phyloP scores from a whole-genome alignment of 1,139 yeast species.

The Taphrina deformans region DNA sequence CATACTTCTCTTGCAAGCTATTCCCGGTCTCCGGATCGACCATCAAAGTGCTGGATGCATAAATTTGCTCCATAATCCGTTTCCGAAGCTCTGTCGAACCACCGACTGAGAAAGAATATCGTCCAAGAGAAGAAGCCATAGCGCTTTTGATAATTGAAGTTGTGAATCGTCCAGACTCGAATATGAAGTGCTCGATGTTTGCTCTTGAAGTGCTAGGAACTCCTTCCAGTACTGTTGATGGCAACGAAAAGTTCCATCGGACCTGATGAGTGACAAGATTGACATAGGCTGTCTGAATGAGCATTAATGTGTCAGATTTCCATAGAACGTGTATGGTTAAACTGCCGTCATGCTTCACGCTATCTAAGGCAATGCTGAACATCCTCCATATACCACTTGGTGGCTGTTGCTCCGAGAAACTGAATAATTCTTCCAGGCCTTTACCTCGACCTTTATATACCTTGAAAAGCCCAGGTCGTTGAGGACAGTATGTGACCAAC shows the following conservation, averaged over 20 bases:
- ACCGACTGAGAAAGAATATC: not conserved
- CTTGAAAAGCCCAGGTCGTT: slow-evolving; percentile 28
- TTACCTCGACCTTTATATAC: slow-evolving; percentile 16
- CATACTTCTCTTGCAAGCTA: slow-evolving; percentile 10
- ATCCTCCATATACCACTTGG: slow-evolving; percentile 23
- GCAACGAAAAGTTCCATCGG: slow-evolving; percentile 4
- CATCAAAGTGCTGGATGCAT: not conserved
- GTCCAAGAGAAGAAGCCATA: not conserved
- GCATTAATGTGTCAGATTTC: slow-evolving; percentile 28
- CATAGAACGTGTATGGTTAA: slow-evolving; percentile 20
- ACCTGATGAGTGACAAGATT: not conserved
- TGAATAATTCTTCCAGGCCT: slow-evolving; percentile 6
- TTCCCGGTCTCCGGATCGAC: slow-evolving; percentile 22
- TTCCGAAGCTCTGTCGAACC: not conserved
- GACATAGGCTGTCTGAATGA: slow-evolving; percentile 15
- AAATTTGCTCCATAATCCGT: not conserved
- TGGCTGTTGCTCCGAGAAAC: slow-evolving; percentile 17
- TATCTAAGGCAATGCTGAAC: slow-evolving; percentile 1
- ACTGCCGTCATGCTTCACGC: not conserved
- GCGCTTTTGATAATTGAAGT: not conserved
- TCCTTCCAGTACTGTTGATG: not conserved
- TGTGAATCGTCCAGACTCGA: slow-evolving; percentile 12
- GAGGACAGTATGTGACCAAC: slow-evolving; percentile 31
- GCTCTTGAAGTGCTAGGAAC: not conserved
- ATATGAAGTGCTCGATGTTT: slow-evolving; percentile 15